Conservation (phyloP, 371 early-diverging fungal genomes). For the Encephalitozoon romaleae region DNA sequence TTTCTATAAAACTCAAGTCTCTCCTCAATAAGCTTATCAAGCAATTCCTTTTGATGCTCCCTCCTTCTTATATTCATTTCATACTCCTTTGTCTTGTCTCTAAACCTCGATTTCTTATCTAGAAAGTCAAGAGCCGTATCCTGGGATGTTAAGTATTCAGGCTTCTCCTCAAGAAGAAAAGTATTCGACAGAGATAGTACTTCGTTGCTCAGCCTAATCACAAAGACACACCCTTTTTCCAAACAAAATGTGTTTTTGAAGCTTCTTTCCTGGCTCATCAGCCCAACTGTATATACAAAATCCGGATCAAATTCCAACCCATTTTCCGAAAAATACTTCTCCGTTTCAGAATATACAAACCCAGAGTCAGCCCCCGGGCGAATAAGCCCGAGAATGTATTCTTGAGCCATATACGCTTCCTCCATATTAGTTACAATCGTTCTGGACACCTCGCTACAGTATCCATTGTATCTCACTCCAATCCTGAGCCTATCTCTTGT, state of each 20-base stretch:
- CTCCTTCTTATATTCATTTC: constrained; percentile 54
- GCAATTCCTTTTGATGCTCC: constrained; percentile 62
- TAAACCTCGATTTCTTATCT: constrained; percentile 41
- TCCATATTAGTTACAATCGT: constrained; percentile 47
- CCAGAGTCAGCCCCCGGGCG: constrained; percentile 12
- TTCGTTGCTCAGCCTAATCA: constrained; percentile 10
- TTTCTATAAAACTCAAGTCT: constrained; percentile 46
- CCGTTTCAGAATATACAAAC: not conserved
- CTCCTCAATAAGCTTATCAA: constrained; percentile 60
- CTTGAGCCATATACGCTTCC: constrained; percentile 43
- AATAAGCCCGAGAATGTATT: constrained; percentile 17
- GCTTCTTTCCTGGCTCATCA: constrained; percentile 35
- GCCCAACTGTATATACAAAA: constrained; percentile 39
- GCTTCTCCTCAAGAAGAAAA: constrained; percentile 26
- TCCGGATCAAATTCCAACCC: constrained; percentile 5
- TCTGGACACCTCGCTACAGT: constrained; percentile 56
- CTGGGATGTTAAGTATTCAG: constrained; percentile 24
- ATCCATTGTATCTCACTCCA: constrained; percentile 57
- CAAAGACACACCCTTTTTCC: constrained; percentile 31
- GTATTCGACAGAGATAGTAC: constrained; percentile 35
- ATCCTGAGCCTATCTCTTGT: constrained; percentile 32
- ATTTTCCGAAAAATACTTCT: constrained; percentile 18
- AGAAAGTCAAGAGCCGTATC: constrained; percentile 30
- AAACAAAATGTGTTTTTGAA: constrained; percentile 41
- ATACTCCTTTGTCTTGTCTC: constrained; percentile 55